A percentile compares a stretch with the other conserved stretches of the same genome.
These are phyloP conservation scores for Camptophora hylomeconis DNA, from an alignment of 2,329 filamentous ascomycete genomes.

Conservation along the genomic window DNA sequence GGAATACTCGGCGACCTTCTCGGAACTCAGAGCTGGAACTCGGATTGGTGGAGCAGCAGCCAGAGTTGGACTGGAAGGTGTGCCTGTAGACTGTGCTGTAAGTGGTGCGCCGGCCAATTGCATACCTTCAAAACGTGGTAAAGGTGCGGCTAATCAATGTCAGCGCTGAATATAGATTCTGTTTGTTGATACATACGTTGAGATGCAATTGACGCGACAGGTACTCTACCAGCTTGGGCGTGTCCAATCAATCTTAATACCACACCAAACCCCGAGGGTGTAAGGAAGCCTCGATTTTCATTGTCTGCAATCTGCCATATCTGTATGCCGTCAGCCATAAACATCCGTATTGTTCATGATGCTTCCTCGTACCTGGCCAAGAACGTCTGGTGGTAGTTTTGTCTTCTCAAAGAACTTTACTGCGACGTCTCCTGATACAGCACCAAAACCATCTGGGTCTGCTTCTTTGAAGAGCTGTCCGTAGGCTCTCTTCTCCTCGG, in stretches of 20 bases:
- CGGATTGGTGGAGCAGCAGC: constrained; percentile 53
- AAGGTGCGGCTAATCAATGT: constrained; percentile 48
- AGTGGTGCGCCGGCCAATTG: constrained; percentile 22
- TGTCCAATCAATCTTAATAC: constrained; percentile 91
- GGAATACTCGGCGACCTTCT: constrained; percentile 81
- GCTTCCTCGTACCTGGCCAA: constrained; percentile 65
- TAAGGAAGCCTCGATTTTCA: constrained; percentile 89
- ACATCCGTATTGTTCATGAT: background rate
- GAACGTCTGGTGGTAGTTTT: constrained; percentile 65
- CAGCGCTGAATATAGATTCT: constrained; percentile 5
- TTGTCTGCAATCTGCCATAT: constrained; percentile 99
- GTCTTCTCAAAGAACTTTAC: constrained; percentile 98
- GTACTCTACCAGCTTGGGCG: constrained; percentile 76
- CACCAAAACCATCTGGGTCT: constrained; percentile 79
- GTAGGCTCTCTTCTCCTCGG: constrained; percentile 89
- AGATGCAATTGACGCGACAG: constrained; percentile 67
- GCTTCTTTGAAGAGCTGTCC: constrained; percentile 87
- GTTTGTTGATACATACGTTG: constrained; percentile 39
- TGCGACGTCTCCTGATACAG: constrained; percentile 89
- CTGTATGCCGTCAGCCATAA: constrained; percentile 31
- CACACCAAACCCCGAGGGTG: constrained; percentile 82
- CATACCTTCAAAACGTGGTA: constrained; percentile 83
- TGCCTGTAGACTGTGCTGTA: constrained; percentile 46
- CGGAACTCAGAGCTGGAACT: constrained; percentile 75
- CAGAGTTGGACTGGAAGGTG: constrained; percentile 31